Base-by-base conservation (phyloP, 2,329 filamentous ascomycete genomes). In the Colletotrichum camelliae region DNA sequence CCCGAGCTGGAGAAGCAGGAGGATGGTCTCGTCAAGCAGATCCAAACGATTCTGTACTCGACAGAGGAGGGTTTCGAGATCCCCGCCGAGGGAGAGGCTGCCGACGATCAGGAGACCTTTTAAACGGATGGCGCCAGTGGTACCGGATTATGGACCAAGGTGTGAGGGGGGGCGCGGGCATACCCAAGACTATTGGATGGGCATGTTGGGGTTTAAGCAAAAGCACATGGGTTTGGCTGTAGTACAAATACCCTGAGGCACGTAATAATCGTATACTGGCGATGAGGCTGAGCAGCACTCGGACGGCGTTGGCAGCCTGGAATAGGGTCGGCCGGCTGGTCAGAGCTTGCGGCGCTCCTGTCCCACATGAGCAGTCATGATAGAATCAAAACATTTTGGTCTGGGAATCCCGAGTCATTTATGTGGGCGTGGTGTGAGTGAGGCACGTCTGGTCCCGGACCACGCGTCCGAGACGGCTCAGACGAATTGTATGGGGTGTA, bases 11-110 rank as follows among this genome's bases (percentile, higher is more conserved):
- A 98, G 87, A 96, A 97, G 91, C 94, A 98, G 77, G 96, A 98
- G 81, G 94, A 96, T 77, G 94, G 95, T 18, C 89, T 99, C 78
- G 91, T 98, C 84, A 98, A 98, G 91, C 93, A 96, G 84, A 98
- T 99, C 85, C 97, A 99, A 88, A 93, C 92, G 39, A 98, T 98
- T 83, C 90, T 99, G 78, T 99, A 99, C 90, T 98, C 96, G 77
- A 99, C 97, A 77, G 97, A 99, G 90, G 93, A 94, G 80, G 93
- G 94, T 39, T 98, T 98, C 81, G 96, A 98, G 88, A 98, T 98
- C 81, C 96, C 96, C 7, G 92, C 93, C 66, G 95, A 97, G 84
- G 91, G 88, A 27, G 94, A 96, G 81, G 91, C 86, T 21, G 85
- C 92, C 74, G 93, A 93, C 78, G 94, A 96, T 83, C 93, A 96